A percentile compares a stretch with the other conserved stretches of the same genome.
Conservation (phyloP, 1,139 yeast species). For the Sugiyamaella sp. region DNA sequence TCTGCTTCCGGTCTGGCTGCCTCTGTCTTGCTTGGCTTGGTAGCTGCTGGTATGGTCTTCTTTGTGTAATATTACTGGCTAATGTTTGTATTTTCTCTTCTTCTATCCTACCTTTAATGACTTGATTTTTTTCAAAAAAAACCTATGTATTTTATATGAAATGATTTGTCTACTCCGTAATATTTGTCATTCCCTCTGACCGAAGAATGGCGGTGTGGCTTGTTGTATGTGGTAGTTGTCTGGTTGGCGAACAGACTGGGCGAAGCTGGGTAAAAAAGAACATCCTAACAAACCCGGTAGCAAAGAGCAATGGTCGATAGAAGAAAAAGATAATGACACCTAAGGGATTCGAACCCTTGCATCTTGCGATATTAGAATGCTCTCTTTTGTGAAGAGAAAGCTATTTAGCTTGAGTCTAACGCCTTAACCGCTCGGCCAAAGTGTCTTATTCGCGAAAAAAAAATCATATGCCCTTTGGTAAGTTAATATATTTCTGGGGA, state of each 20-base stretch:
- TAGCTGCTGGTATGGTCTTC: conserved; percentile 5
- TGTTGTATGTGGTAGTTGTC: too few species aligned
- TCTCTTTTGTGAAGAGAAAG: conserved; percentile 11
- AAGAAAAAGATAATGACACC: conserved; percentile 7
- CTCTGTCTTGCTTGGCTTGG: conserved; percentile 1
- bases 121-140: not conserved
- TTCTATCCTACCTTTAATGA: conserved; percentile 6
- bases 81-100: not conserved
- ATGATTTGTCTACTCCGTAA: not conserved
- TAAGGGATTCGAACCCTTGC: conserved; percentile 6
- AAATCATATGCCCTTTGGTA: not conserved
- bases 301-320: not conserved
- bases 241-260: too few species aligned
- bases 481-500: too few species aligned
- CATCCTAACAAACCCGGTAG: not conserved
- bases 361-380: conserved; percentile 12
- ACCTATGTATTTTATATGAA: not conserved
- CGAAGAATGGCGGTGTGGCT: too few species aligned
- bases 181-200: not conserved
- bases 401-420: conserved; percentile 12
- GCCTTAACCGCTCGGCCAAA: conserved; percentile 7
- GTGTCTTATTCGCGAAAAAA: not conserved
- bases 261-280: not conserved
- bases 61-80: conserved; percentile 1
- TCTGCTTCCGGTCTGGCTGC: conserved; percentile 13